These are phyloP conservation scores for Stagonosporopsis rhizophila DNA, from an alignment of 2,329 filamentous ascomycete species.

Conservation along the genomic window DNA sequence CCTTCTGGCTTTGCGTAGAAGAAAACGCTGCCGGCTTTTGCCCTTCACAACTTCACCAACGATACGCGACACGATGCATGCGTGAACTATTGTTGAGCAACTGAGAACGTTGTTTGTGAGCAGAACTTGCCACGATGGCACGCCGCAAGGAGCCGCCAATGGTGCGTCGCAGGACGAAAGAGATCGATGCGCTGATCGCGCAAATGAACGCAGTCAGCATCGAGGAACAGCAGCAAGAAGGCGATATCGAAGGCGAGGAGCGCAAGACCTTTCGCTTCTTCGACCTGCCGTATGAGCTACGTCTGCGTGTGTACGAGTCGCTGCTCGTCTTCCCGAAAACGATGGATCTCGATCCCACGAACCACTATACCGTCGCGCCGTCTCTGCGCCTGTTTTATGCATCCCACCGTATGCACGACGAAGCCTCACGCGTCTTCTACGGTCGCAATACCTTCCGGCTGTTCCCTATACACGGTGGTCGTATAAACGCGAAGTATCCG, in stretches of 20 bases:
- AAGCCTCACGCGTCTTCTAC: slow-evolving; percentile 61
- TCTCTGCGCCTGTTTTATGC: slow-evolving; percentile 72
- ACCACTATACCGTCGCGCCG: slow-evolving; percentile 67
- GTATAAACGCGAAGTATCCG: slow-evolving; percentile 77
- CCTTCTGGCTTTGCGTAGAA: background rate
- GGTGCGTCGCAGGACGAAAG: slow-evolving; percentile 32
- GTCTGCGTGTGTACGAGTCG: slow-evolving; percentile 57
- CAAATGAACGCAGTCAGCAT: slow-evolving; percentile 36
- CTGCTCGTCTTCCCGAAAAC: slow-evolving; percentile 60
- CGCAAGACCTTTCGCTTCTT: slow-evolving; percentile 58
- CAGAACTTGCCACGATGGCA: slow-evolving; percentile 19
- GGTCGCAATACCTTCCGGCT: slow-evolving; percentile 60
- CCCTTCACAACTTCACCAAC: slow-evolving; percentile 14
- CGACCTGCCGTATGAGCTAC: slow-evolving; percentile 61
- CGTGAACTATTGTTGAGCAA: slow-evolving; percentile 50
- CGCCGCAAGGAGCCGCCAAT: slow-evolving; percentile 23
- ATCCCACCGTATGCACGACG: slow-evolving; percentile 58
- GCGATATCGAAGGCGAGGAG: slow-evolving; percentile 12
- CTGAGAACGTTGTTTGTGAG: slow-evolving; percentile 31
- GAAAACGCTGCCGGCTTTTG: slow-evolving; percentile 1
- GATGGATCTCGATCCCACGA: slow-evolving; percentile 71
- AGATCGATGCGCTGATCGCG: slow-evolving; percentile 36
- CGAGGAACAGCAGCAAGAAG: slow-evolving; percentile 16
- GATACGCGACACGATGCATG: slow-evolving; percentile 50
- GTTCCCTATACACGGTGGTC: slow-evolving; percentile 61